phyloP scores from a whole-genome alignment of 345 rosid genomes.

The Rubroshorea leprosula region DNA sequence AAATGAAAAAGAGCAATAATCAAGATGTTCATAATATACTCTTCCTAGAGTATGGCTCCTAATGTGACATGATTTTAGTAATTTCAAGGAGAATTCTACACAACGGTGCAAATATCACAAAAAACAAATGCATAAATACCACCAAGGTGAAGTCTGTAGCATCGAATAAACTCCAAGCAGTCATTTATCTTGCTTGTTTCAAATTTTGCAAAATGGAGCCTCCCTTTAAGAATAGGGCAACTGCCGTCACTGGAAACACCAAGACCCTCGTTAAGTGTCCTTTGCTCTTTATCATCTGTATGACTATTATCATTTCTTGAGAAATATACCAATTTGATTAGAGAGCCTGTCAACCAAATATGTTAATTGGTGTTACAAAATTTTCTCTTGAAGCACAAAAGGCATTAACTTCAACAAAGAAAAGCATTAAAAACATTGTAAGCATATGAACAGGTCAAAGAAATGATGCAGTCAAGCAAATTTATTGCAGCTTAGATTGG shows the following conservation, averaged over 20 bases:
- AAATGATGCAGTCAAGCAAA: background rate
- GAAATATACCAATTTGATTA: constrained; percentile 80
- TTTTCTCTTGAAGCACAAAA: too few species aligned
- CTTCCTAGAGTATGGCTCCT: background rate
- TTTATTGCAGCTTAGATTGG: background rate
- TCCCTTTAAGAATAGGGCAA: constrained; percentile 40
- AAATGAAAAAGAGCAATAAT: background rate
- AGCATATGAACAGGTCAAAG: background rate
- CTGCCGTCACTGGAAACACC: constrained; percentile 16
- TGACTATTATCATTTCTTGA: constrained; percentile 29
- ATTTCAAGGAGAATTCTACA: background rate
- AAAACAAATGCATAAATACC: constrained; percentile 28
- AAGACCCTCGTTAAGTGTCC: constrained; percentile 24
- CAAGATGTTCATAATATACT: background rate
- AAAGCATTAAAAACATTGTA: background rate
- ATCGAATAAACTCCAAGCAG: constrained; percentile 67
- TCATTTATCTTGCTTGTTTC: constrained; percentile 82
- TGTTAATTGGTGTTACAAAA: too few species aligned
- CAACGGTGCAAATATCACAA: background rate
- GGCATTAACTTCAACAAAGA: background rate
- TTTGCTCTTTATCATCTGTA: constrained; percentile 23
- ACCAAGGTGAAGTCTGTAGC: constrained; percentile 46
- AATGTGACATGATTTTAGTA: background rate
- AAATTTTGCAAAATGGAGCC: constrained; percentile 73
- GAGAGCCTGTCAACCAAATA: constrained; percentile 50